Base-by-base conservation (phyloP, 2,329 filamentous ascomycete species). In the Pyrenophora tritici-repentis region DNA sequence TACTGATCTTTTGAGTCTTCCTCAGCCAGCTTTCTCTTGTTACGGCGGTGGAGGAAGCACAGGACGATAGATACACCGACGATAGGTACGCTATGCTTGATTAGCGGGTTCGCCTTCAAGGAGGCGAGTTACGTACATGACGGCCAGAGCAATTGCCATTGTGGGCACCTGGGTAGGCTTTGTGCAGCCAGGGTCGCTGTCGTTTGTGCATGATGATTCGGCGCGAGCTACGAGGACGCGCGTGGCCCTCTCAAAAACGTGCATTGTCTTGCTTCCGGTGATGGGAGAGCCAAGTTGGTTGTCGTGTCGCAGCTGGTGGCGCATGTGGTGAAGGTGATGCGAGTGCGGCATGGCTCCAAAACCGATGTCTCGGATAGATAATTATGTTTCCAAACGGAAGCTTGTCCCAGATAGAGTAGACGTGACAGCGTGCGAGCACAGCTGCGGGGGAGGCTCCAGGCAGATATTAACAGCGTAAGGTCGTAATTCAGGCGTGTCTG, bases 1-100 rank as follows among this genome's bases (percentile, higher is more conserved):
- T 95, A 90, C 61, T 90, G 90, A 73, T 97, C 92, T 56, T 88
- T 85, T 14, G 83, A 81, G 75, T 99, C 94, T 75, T 99, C 94
- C 51, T 81, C 77, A 47, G 80, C 79, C 57, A 91, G 80, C 65
- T 85, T 91, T 70, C 83, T 85, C 33, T 89, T 76, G 65, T 91
- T 88, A 71, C 90, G 83, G 44, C 90, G 85, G 70, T 97, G 92
- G 31, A 99, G 81, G 67, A 86, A 87, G 58, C 92, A 67, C 33
- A 97, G 77, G 1, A 91, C 82, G 40, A 85, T 69, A 1, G 88
- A 71, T 16, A 89, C 87, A 54, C 83, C 77, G 24, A 86, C 78
- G 39, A 96, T 68, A 1, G 94, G 92, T 46, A 97, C 85, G 35
- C 92, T 97, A 63, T 10, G 26, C 17, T 39, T 3, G 6, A 38